A percentile compares a stretch with the other conserved stretches of the same genome.
phyloP scores from a whole-genome alignment of 1,139 yeast species.

The Lodderomyces beijingensis region DNA sequence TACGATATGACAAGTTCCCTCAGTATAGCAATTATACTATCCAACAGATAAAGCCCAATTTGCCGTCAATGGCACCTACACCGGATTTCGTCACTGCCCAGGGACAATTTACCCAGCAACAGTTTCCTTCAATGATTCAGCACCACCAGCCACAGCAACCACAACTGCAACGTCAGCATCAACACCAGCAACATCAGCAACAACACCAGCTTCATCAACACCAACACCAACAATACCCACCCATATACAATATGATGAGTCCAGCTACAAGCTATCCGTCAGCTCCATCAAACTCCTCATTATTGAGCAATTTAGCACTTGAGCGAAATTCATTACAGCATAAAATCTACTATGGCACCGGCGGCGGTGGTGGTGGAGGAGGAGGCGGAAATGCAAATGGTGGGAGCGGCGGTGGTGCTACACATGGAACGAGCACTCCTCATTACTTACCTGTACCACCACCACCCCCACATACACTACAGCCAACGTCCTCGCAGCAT shows the following conservation, averaged over 20 bases:
- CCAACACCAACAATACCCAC: slow-evolving; percentile 2
- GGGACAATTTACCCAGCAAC: not conserved
- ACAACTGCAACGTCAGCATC: not conserved
- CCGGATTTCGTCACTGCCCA: too few species aligned
- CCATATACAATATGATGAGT: not conserved
- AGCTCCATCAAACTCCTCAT: slow-evolving; percentile 7
- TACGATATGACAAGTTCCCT: slow-evolving; percentile 52
- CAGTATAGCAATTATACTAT: slow-evolving; percentile 32
- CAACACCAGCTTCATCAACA: slow-evolving; percentile 1
- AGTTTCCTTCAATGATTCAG: not conserved
- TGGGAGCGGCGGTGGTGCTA: too few species aligned
- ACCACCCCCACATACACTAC: slow-evolving; percentile 3
- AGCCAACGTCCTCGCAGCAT: not conserved
- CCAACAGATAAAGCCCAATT: slow-evolving; percentile 21
- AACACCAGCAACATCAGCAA: not conserved
- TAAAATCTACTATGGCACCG: slow-evolving; percentile 28
- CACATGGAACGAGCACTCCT: slow-evolving; percentile 1
- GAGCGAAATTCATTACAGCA: slow-evolving; percentile 35
- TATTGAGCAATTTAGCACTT: slow-evolving; percentile 26
- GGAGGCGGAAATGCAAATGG: too few species aligned
- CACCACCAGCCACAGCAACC: not conserved
- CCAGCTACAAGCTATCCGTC: too few species aligned
- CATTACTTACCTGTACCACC: slow-evolving; percentile 2
- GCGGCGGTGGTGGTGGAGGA: too few species aligned
- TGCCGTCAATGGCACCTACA: too few species aligned